Percentiles rank a stretch among this genome's conserved stretches.
phyloP scores from a whole-genome alignment of 306 rosid genomes.

The Ceratonia siliqua region DNA sequence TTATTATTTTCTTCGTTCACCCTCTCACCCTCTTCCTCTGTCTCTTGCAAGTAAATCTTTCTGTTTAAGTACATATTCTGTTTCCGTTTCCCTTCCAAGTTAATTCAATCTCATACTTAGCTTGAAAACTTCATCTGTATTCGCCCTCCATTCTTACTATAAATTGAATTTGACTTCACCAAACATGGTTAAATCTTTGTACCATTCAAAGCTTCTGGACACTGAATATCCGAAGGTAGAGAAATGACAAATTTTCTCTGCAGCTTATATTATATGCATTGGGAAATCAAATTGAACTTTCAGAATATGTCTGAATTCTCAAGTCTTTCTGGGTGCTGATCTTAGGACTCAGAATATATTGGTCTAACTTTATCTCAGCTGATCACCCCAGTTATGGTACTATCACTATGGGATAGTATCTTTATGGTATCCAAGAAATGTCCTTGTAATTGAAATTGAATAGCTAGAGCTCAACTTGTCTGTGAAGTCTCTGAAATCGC shows the following conservation, averaged over 20 bases:
- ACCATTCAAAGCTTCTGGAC: neutral
- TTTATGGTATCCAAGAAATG: too few relatives aligned
- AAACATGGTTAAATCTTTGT: neutral
- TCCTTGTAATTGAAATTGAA: slow-evolving; percentile 23
- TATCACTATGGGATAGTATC: neutral
- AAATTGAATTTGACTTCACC: neutral
- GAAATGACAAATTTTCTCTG: slow-evolving; percentile 16
- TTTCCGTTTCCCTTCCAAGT: neutral
- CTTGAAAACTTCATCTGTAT: neutral
- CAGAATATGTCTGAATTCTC: neutral
- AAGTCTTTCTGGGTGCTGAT: slow-evolving; percentile 15
- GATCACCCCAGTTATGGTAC: slow-evolving; percentile 1
- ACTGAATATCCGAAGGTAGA: neutral
- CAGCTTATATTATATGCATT: too few relatives aligned
- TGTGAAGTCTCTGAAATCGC: slow-evolving; percentile 47
- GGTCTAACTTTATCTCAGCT: neutral
- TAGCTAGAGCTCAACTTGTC: slow-evolving; percentile 42
- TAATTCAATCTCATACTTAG: slow-evolving; percentile 32
- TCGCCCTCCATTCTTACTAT: neutral
- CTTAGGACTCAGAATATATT: slow-evolving; percentile 9
- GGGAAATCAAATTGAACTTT: neutral
- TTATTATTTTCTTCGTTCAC: neutral
- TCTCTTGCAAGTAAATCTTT: slow-evolving; percentile 30
- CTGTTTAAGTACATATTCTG: slow-evolving; percentile 47
- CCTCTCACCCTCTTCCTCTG: neutral